phyloP scores from a whole-genome alignment of 306 rosid genomes.

The Corylus avellana region DNA sequence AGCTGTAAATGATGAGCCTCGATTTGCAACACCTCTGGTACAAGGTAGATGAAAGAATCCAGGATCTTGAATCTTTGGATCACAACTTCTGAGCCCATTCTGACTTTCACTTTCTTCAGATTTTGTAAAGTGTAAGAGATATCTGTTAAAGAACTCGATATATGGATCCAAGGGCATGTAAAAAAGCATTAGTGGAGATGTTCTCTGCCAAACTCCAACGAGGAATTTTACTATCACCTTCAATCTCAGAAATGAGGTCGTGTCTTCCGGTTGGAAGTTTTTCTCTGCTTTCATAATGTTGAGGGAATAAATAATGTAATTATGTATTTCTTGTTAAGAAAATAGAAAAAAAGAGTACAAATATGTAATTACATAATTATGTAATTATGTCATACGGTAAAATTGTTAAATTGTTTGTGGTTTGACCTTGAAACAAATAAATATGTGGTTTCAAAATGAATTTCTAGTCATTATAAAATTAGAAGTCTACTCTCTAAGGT shows the following conservation, averaged over 20 bases:
- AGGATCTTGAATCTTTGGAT: neutral
- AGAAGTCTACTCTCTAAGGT: too few species aligned
- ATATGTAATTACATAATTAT: neutral
- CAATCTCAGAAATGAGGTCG: neutral
- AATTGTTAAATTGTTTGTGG: too few species aligned
- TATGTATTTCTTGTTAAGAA: neutral
- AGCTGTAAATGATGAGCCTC: constrained; percentile 51
- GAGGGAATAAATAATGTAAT: neutral
- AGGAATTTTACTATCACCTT: constrained; percentile 20
- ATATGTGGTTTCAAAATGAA: too few species aligned
- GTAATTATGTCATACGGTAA: too few species aligned
- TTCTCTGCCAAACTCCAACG: constrained; percentile 16
- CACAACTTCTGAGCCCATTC: neutral
- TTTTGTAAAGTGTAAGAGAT: constrained; percentile 36
- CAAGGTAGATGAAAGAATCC: constrained; percentile 20
- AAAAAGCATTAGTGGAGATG: constrained; percentile 24
- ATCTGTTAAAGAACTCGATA: constrained; percentile 33
- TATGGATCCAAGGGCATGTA: constrained; percentile 35
- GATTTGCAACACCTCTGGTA: constrained; percentile 1
- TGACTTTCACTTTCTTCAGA: constrained; percentile 14
- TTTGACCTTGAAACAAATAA: too few species aligned
- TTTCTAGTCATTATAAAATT: too few species aligned
- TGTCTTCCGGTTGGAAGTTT: neutral
- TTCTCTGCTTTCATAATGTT: neutral
- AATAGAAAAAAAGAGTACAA: neutral